Base-by-base conservation (phyloP, 2,329 filamentous ascomycete species). In the Zelopaecilomyces penicillatus region DNA sequence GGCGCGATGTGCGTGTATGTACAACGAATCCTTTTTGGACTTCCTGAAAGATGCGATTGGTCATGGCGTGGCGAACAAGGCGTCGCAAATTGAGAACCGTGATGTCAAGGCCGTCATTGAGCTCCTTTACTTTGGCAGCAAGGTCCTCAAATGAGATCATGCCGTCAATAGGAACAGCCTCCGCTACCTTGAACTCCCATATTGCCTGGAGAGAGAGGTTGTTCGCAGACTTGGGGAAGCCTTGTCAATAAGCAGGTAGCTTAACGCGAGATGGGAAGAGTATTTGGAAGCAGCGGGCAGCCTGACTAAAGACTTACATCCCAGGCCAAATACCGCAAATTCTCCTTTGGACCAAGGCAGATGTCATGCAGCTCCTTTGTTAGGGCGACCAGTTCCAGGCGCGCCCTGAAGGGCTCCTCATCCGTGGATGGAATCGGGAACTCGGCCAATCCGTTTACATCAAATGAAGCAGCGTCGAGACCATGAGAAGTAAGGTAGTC, bases 31-130 rank as follows among this genome's bases (percentile, higher is more conserved):
- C 65, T 11, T 57, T 54, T 10, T 52, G 44, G 0, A 63, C 64
- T 51, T 70, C 68, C 30, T 42, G 39, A 44, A 71, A 70, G 30
- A 70, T 53, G 34, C 58, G 57, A 45, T 65, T 64, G 1, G 60
- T 59, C 44, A 65, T 64, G 39, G 63, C 63, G 39, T 63, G 58
- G 12, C 66, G 65, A 34, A 68, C 34, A 5, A 69, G 50, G 33
- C 66, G 65, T 19, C 57, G 55, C 19, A 62, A 50, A 43, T 58
- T 54, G 29, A 51, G 47, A 7, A 56, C 37, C 8, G 52, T 58
- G 37, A 69, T 58, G 43, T 68, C 63, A 5, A 73, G 56, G 2
- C 60, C 50, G 0, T 66, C 63, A 41, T 64, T 65, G 32, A 58
- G 45, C 31, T 67, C 55, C 4, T 70, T 45, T 4, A 57, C 50